A percentile compares a stretch with the other conserved stretches of the same genome.
phyloP scores from a whole-genome alignment of 2,329 filamentous ascomycete genomes.

The Stachybotrys elegans region DNA sequence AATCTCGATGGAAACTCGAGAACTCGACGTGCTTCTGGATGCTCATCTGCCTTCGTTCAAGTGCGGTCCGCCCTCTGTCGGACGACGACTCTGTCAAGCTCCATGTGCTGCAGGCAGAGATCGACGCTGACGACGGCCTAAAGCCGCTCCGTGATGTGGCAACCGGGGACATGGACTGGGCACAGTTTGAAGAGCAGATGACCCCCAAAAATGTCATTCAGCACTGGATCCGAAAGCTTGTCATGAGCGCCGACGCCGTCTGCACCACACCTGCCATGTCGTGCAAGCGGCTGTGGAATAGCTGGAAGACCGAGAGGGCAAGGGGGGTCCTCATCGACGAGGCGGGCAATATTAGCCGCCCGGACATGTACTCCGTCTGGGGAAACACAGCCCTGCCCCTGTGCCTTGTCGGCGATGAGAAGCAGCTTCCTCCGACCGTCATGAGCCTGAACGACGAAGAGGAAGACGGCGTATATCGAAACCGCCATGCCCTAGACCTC shows the following conservation, averaged over 20 bases:
- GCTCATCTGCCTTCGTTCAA: constrained; percentile 5
- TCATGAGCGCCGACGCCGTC: constrained; percentile 7
- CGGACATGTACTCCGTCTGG: constrained; percentile 15
- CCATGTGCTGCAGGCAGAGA: background rate
- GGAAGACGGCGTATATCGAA: background rate
- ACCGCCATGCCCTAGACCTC: constrained; percentile 9
- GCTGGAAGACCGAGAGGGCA: background rate
- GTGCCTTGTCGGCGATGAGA: constrained; percentile 12
- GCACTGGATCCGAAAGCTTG: background rate
- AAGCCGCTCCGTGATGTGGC: constrained; percentile 6
- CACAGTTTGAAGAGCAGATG: background rate
- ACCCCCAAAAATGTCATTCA: background rate
- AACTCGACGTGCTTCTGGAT: constrained; percentile 12
- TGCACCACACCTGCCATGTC: constrained; percentile 8
- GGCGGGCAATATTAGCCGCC: constrained; percentile 12
- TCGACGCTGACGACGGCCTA: background rate
- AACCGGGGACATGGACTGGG: constrained; percentile 1
- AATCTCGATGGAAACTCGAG: constrained; percentile 8
- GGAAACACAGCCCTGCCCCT: constrained; percentile 15
- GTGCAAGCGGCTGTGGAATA: too few relatives aligned
- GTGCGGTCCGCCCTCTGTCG: background rate
- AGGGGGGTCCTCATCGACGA: constrained; percentile 14
- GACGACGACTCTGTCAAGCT: constrained; percentile 5
- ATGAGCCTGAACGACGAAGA: constrained; percentile 1
- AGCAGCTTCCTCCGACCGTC: constrained; percentile 10